phyloP scores from a whole-genome alignment of 75 land plant species.

The Pinus tabuliformis region DNA sequence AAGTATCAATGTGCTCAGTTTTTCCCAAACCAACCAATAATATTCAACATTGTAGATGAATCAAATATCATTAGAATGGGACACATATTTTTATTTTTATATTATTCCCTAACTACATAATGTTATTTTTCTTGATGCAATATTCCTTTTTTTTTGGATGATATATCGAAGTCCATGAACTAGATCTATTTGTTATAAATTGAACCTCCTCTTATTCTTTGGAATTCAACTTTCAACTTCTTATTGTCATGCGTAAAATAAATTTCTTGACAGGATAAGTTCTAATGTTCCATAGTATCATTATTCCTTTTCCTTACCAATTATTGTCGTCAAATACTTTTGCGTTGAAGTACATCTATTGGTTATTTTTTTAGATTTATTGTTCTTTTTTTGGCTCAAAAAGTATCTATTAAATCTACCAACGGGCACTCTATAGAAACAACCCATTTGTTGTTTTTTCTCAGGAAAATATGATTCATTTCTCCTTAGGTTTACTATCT shows the following conservation, averaged over 20 bases:
- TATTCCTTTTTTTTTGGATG: conserved; percentile 57
- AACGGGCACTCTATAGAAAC: background rate
- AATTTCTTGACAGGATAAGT: conserved; percentile 5
- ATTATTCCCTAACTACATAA: background rate
- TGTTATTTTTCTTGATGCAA: conserved; percentile 28
- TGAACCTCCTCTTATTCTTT: conserved; percentile 35
- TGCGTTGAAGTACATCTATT: background rate
- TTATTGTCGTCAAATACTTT: conserved; percentile 1
- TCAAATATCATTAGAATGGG: background rate
- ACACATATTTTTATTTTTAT: background rate
- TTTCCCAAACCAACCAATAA: background rate
- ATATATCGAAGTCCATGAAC: conserved; percentile 41
- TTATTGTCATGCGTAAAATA: conserved; percentile 29
- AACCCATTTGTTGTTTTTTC: conserved; percentile 2
- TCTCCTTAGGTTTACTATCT: conserved; percentile 1
- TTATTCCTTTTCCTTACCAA: background rate
- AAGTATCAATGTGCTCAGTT: background rate
- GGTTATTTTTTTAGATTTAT: conserved; percentile 5
- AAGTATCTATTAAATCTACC: background rate
- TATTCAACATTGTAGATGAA: background rate
- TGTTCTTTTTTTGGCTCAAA: background rate
- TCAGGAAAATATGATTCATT: conserved; percentile 6
- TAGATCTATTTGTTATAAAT: conserved; percentile 45
- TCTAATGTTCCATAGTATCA: background rate
- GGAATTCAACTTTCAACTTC: conserved; percentile 50